A percentile compares a stretch with the other conserved stretches of the same genome.
Conservation (phyloP, 2,329 filamentous ascomycete genomes). For the Aspergillus pseudonomiae region DNA sequence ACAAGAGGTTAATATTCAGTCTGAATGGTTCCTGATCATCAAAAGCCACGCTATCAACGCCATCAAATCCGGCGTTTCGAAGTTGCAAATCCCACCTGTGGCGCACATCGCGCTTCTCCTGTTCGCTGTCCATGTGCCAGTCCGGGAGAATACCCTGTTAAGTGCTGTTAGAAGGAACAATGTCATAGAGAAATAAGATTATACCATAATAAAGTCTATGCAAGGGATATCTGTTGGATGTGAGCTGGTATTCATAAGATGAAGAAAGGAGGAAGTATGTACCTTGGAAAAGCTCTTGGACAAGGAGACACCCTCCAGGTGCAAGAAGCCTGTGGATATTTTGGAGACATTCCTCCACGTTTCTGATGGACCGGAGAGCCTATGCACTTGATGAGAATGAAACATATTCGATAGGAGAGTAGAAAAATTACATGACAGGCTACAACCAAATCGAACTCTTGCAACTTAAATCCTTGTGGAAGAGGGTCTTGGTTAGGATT, state of each 20-base stretch:
- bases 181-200: too few species aligned
- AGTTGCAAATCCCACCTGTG: too few species aligned
- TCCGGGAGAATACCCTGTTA: too few species aligned
- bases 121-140: too few species aligned
- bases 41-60: too few species aligned
- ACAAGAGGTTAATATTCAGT: too few species aligned
- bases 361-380: neutral
- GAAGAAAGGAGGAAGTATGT: neutral
- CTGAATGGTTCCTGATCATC: too few species aligned
- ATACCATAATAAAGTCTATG: too few species aligned
- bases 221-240: neutral
- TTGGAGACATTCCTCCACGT: neutral
- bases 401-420: neutral
- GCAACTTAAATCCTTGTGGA: constrained; percentile 32
- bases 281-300: neutral
- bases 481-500: constrained; percentile 34
- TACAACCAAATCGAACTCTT: constrained; percentile 36
- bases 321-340: neutral
- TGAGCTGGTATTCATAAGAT: neutral
- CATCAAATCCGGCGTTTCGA: too few species aligned
- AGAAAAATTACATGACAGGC: constrained; percentile 31
- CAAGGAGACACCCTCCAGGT: neutral
- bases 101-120: too few species aligned
- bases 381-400: neutral
- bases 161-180: too few species aligned